Conservation (phyloP, 2,329 filamentous ascomycete genomes). For the Xenoacremonium recifei region DNA sequence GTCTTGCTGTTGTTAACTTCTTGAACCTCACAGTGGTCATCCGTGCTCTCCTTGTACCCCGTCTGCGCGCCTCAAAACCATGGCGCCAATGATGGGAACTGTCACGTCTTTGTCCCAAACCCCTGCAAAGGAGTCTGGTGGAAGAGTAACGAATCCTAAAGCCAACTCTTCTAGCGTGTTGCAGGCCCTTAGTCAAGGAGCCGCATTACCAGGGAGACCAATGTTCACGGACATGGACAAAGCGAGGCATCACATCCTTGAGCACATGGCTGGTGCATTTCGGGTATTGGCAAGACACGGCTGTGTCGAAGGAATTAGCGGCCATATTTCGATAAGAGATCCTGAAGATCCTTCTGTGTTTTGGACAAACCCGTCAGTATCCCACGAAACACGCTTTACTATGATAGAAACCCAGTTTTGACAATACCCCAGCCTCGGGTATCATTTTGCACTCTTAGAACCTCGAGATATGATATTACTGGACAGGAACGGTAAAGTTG, state of each 20-base stretch:
- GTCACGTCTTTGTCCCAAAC: too few species aligned
- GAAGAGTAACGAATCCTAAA: too few species aligned
- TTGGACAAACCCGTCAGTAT: constrained; percentile 77
- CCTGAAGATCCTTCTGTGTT: constrained; percentile 60
- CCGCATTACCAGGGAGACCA: constrained; percentile 35
- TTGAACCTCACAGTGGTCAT: too few species aligned
- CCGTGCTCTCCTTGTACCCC: too few species aligned
- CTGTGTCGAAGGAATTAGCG: constrained; percentile 32
- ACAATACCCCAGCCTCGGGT: too few species aligned
- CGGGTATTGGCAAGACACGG: constrained; percentile 29
- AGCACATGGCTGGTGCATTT: constrained; percentile 64
- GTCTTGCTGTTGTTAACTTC: too few species aligned
- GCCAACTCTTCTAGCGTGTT: too few species aligned
- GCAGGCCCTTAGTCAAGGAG: background rate
- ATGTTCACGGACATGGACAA: constrained; percentile 36
- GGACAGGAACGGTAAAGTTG: constrained; percentile 53
- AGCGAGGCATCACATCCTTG: constrained; percentile 61
- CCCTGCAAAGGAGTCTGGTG: too few species aligned
- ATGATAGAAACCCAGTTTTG: too few species aligned
- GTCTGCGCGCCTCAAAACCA: too few species aligned
- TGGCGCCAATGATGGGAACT: too few species aligned
- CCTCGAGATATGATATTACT: constrained; percentile 47
- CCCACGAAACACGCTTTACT: too few species aligned
- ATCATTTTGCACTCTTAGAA: background rate
- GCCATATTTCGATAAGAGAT: constrained; percentile 66